Conservation (phyloP, 164 flowering plant species). For the Sextonia rubra region DNA sequence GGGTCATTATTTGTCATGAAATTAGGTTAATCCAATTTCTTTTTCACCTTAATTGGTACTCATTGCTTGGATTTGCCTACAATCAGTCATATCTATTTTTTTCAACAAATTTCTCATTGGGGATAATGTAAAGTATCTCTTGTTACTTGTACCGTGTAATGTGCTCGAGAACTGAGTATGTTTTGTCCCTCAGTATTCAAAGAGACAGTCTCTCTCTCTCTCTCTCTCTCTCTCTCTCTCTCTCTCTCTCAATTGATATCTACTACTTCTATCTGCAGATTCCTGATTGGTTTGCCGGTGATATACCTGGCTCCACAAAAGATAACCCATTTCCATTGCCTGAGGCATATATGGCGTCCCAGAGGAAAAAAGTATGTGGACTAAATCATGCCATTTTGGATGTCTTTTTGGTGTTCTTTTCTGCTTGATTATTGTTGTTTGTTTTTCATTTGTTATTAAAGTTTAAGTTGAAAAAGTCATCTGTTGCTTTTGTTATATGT, state of each 20-base stretch:
- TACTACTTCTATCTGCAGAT: constrained; percentile 42
- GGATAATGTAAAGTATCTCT: not conserved
- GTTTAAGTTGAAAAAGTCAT: not conserved
- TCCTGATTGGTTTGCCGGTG: constrained; percentile 75
- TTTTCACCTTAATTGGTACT: no score
- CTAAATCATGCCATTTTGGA: constrained; percentile 1
- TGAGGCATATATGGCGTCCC: constrained; percentile 65
- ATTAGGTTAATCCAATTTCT: no score
- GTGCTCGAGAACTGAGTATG: no score
- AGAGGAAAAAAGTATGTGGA: constrained; percentile 74
- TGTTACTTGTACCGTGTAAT: not conserved
- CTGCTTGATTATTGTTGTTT: not conserved
- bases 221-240: no score
- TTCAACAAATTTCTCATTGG: not conserved
- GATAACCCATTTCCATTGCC: constrained; percentile 87
- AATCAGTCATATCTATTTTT: not conserved
- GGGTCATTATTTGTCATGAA: no score
- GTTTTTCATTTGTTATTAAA: not conserved
- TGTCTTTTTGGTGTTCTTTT: not conserved
- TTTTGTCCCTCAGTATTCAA: no score
- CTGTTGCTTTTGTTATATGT: constrained; percentile 1
- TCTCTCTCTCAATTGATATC: not conserved
- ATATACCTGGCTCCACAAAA: constrained; percentile 51
- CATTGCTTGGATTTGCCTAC: no score
- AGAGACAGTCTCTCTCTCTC: no score